Percentiles rank a stretch among this genome's conserved stretches.
Evolutionary conservation across 225 moss, liverwort and hornwort species (phyloP).

Genomic region (Marchantia paleacea): DNA sequence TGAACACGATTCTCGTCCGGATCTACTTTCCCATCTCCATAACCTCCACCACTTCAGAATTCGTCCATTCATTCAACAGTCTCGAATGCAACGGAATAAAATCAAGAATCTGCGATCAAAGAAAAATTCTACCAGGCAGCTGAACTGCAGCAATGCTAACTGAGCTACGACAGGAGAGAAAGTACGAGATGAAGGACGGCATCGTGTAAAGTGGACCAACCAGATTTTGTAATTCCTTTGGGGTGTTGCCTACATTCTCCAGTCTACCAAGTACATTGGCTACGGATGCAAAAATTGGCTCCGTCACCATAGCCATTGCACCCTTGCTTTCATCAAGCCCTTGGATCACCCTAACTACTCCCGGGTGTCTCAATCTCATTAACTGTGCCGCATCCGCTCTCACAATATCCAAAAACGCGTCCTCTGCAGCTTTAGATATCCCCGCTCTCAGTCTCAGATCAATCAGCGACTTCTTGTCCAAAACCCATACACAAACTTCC

Average conservation of each 20-base stretch:
- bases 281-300: conserved; percentile 91
- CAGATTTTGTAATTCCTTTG: conserved; percentile 70
- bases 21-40: neutral
- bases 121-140: neutral
- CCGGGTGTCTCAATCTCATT: conserved; percentile 86
- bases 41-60: neutral
- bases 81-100: neutral
- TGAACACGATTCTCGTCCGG: neutral
- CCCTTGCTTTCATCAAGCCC: conserved; percentile 95
- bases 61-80: neutral
- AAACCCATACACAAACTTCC: conserved; percentile 91
- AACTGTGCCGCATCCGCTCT: conserved; percentile 91
- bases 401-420: conserved; percentile 82
- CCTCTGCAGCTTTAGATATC: conserved; percentile 92
- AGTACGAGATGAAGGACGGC: neutral
- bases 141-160: neutral
- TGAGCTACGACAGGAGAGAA: neutral
- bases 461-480: conserved; percentile 88
- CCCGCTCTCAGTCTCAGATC: conserved; percentile 76
- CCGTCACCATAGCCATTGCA: conserved; percentile 98
- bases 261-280: conserved; percentile 74
- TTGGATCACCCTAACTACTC: conserved; percentile 88
- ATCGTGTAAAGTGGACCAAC: conserved; percentile 39
- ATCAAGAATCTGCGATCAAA: neutral
- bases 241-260: conserved; percentile 61